Percentiles rank a stretch among this genome's conserved stretches.
phyloP scores from a whole-genome alignment of 352 stramenopile species.

The Plasmopara halstedii region DNA sequence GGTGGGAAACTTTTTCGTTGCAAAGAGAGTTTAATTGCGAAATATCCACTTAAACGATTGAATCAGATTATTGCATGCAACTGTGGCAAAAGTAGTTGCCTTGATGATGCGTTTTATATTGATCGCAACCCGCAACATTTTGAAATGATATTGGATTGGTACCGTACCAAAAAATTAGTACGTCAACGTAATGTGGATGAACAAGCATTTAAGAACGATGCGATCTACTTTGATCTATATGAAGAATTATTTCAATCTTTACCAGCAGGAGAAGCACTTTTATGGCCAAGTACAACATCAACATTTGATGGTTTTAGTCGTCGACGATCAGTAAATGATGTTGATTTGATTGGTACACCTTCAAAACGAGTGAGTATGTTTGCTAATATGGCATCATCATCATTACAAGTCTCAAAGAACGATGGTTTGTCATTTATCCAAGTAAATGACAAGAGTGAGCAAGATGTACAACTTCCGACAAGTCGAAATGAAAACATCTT shows the following conservation, averaged over 20 bases:
- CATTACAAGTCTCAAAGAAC: constrained; percentile 3
- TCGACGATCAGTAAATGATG: constrained; percentile 25
- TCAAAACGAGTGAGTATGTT: constrained; percentile 29
- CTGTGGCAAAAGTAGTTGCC: constrained; percentile 36
- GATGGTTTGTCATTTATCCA: neutral
- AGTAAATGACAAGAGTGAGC: neutral
- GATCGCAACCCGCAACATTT: constrained; percentile 69
- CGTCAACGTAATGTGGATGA: constrained; percentile 35
- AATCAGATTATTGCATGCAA: constrained; percentile 51
- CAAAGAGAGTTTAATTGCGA: constrained; percentile 53
- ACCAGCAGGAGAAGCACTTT: constrained; percentile 4
- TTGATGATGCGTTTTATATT: constrained; percentile 51
- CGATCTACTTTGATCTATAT: constrained; percentile 59
- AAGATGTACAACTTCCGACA: constrained; percentile 9
- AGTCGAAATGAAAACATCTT: constrained; percentile 7
- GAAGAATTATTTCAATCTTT: constrained; percentile 40
- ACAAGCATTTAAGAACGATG: constrained; percentile 44
- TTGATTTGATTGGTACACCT: constrained; percentile 6
- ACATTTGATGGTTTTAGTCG: constrained; percentile 7
- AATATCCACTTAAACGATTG: constrained; percentile 51
- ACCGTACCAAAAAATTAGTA: constrained; percentile 46
- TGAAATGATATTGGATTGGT: constrained; percentile 70
- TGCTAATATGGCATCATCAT: constrained; percentile 14
- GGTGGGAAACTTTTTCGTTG: constrained; percentile 60
- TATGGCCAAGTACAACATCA: constrained; percentile 10